A percentile compares a stretch with the other conserved stretches of the same genome.
Evolutionary conservation across 192 early-diverging fungal species (phyloP).

Genomic region (Linnemannia schmuckeri): DNA sequence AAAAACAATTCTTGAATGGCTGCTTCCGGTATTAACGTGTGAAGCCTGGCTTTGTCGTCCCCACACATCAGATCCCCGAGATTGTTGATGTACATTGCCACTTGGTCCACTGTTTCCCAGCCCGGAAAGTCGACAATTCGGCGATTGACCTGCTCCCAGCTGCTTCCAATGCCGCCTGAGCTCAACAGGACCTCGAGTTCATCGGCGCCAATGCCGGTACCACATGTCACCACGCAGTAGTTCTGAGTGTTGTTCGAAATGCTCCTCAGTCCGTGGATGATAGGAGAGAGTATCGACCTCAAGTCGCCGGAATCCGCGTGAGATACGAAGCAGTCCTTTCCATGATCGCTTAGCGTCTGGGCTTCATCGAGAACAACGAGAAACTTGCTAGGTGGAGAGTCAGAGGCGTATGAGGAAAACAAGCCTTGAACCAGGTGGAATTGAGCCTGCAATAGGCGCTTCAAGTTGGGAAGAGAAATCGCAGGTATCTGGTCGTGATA

Average conservation of each 20-base stretch:
- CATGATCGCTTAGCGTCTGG: constrained; percentile 38
- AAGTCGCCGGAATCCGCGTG: constrained; percentile 27
- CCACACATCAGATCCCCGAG: constrained; percentile 40
- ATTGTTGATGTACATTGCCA: constrained; percentile 38
- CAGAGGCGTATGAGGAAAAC: background rate
- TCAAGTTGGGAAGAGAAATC: background rate
- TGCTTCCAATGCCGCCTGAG: constrained; percentile 38
- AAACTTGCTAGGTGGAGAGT: constrained; percentile 13
- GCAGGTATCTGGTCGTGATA: background rate
- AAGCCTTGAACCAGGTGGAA: background rate
- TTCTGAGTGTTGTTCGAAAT: constrained; percentile 13
- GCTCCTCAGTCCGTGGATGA: constrained; percentile 36
- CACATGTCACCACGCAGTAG: constrained; percentile 49
- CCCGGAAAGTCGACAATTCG: constrained; percentile 22
- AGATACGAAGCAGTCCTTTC: constrained; percentile 30
- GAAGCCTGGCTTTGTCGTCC: constrained; percentile 28
- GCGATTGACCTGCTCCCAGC: constrained; percentile 33
- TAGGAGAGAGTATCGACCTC: constrained; percentile 42
- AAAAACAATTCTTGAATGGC: constrained; percentile 50
- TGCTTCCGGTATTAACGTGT: constrained; percentile 38
- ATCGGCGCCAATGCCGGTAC: constrained; percentile 34
- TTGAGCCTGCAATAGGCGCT: background rate
- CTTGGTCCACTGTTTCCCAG: constrained; percentile 47
- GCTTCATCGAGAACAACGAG: constrained; percentile 50
- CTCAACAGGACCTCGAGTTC: constrained; percentile 25